Conservation (phyloP, 1,284 basidiomycete genomes). For the Microstroma glucosiphilum region DNA sequence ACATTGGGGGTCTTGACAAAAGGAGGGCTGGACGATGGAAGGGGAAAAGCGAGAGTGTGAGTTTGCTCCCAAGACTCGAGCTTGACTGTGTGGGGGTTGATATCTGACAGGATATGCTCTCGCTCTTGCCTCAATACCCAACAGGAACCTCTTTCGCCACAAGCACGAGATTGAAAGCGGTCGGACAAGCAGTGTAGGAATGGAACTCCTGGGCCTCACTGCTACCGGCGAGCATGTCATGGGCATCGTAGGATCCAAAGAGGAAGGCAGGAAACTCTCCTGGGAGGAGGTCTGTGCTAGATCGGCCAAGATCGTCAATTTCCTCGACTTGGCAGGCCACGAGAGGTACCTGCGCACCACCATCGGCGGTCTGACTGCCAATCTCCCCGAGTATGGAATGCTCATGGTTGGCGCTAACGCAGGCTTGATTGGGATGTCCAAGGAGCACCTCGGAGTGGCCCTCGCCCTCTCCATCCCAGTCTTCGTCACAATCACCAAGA, state of each 20-base stretch:
- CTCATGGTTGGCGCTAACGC: conserved; percentile 96
- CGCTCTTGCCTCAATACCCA: background rate
- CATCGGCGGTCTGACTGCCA: conserved; percentile 86
- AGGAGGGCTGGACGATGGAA: conserved; percentile 86
- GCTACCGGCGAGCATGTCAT: conserved; percentile 32
- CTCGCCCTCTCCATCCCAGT: conserved; percentile 89
- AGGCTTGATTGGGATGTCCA: conserved; percentile 90
- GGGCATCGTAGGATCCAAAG: conserved; percentile 22
- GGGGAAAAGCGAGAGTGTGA: conserved; percentile 78
- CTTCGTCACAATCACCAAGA: conserved; percentile 91
- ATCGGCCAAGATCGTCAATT: conserved; percentile 78
- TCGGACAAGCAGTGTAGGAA: conserved; percentile 85
- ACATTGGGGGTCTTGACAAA: conserved; percentile 69
- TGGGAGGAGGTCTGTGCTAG: conserved; percentile 95
- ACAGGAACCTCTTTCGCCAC: conserved; percentile 74
- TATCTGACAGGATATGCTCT: background rate
- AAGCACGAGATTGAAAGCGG: conserved; percentile 97
- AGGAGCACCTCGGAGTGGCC: conserved; percentile 83
- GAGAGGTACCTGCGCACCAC: conserved; percentile 68
- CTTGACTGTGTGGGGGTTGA: too few species aligned
- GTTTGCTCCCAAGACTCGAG: background rate
- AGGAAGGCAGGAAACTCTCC: conserved; percentile 32
- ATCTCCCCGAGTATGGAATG: conserved; percentile 88
- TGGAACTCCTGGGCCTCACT: conserved; percentile 65
- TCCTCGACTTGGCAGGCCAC: conserved; percentile 38